Conservation (phyloP, 2,329 filamentous ascomycete genomes). For the Ophiostoma perfectum region DNA sequence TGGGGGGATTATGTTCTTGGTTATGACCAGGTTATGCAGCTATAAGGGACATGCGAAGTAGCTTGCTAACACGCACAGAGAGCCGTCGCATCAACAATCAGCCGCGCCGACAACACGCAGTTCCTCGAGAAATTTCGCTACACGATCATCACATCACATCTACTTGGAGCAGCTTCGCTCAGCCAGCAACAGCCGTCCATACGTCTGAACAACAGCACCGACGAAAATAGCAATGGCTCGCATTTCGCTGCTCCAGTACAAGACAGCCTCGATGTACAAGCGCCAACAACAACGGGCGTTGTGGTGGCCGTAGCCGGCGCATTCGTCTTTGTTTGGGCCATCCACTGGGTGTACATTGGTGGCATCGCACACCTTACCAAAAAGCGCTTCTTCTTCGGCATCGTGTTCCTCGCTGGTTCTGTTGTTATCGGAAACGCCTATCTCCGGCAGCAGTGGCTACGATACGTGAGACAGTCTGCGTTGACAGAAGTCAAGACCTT, state of each 20-base stretch:
- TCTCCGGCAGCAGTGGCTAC: constrained; percentile 73
- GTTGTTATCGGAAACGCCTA: constrained; percentile 63
- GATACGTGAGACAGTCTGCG: constrained; percentile 69
- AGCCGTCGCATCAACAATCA: constrained; percentile 66
- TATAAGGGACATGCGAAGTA: not conserved
- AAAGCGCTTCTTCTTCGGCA: constrained; percentile 46
- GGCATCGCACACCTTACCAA: constrained; percentile 50
- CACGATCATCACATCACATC: constrained; percentile 83
- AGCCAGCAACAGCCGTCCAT: constrained; percentile 34
- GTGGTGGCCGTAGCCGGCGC: constrained; percentile 59
- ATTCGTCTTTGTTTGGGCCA: constrained; percentile 61
- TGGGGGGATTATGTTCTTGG: not conserved
- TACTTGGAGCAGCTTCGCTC: constrained; percentile 63
- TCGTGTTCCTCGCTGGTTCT: constrained; percentile 47
- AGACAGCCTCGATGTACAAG: constrained; percentile 22
- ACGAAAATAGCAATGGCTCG: not conserved
- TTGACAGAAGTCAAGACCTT: constrained; percentile 63
- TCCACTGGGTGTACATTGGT: constrained; percentile 62
- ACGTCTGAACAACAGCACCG: not conserved
- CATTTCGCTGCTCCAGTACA: not conserved
- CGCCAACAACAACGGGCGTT: constrained; percentile 39
- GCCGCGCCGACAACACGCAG: constrained; percentile 70
- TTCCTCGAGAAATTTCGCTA: constrained; percentile 94
- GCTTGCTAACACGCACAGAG: constrained; percentile 41
- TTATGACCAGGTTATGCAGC: not conserved